Base-by-base conservation (phyloP, 306 rosid genomes). In the Heteromeles arbutifolia region DNA sequence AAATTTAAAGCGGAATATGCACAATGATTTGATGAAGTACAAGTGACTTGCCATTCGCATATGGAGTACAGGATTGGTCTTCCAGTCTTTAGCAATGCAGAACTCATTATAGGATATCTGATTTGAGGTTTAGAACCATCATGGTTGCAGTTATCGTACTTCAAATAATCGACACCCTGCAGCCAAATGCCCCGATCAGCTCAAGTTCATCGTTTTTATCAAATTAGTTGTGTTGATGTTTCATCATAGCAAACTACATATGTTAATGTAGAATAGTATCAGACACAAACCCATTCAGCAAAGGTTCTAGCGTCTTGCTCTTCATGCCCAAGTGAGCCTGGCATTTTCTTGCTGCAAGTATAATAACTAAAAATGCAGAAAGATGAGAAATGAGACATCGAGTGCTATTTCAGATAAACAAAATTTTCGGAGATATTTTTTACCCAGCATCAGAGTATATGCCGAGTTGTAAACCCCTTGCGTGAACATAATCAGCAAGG, bases 371-470 rank as follows among this genome's bases (percentile, higher is more conserved):
- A 70, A n/a, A 70, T 4, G 70, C 56, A 15, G 22, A 50, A 28
- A 11, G 10, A 12, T 45, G 34, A 61, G 69, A 19, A 69, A n/a
- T 19, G 5, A 15, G 1, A 26, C 28, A 61, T 26, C 21, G 8
- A 18, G 54, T 48, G 54, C 54, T 48, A 26, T 61, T 61, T 22
- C 14, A 57, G 25, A 57, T 57, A 22, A 22, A 57, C 17, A 57
- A 11, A 22, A 3, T 22, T 25, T 61, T 61, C 18, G 17, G 41
- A 63, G 43, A 29, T 66, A 6, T 6, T 21, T 45, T 50, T 70
- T 64, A 78, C 82, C 82, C 82, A 22, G 82, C 82, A 65, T 71
- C 77, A 34, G 82, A 78, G 32, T 64, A 78, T 32, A 78, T 37
- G 72, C 77, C 82, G 8, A 78, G 66, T 64, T 72, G 72, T 24